phyloP scores from a whole-genome alignment of 2,329 filamentous ascomycete species.

The Trichoderma asperellum region DNA sequence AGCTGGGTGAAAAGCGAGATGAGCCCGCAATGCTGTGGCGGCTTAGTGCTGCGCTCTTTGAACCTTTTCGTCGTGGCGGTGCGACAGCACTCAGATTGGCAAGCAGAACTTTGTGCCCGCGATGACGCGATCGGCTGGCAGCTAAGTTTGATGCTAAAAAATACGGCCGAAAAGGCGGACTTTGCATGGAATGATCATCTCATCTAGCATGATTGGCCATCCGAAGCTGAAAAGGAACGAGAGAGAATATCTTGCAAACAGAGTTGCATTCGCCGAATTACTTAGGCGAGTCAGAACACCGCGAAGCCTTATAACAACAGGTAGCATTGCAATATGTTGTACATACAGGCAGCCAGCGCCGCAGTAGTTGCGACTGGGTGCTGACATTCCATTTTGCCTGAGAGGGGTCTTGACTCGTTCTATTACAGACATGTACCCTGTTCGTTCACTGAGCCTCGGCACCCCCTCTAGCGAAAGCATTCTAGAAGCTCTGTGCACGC shows the following conservation, averaged over 20 bases:
- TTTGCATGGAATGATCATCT: background rate
- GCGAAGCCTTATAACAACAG: background rate
- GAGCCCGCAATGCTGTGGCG: background rate
- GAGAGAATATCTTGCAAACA: background rate
- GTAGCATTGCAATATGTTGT: background rate
- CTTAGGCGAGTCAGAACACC: constrained; percentile 14
- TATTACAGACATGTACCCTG: background rate
- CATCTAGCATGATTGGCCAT: constrained; percentile 1
- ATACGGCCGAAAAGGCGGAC: constrained; percentile 15
- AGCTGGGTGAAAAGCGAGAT: background rate
- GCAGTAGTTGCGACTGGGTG: background rate
- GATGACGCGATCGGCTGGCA: constrained; percentile 17
- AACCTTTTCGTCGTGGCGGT: background rate
- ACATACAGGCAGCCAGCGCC: background rate
- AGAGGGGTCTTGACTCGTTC: constrained; percentile 6
- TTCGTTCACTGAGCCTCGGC: constrained; percentile 7
- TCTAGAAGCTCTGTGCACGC: constrained; percentile 22
- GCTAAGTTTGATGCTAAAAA: constrained; percentile 5
- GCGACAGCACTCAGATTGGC: background rate
- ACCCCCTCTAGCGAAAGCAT: background rate
- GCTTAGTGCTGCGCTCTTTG: background rate
- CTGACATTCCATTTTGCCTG: background rate
- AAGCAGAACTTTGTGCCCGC: constrained; percentile 19
- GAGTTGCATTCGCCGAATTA: constrained; percentile 13
- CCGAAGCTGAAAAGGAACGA: background rate